A percentile compares a stretch with the other conserved stretches of the same genome.
phyloP scores from a whole-genome alignment of 371 early-diverging fungal species.

The Vairimorpha necatrix region DNA sequence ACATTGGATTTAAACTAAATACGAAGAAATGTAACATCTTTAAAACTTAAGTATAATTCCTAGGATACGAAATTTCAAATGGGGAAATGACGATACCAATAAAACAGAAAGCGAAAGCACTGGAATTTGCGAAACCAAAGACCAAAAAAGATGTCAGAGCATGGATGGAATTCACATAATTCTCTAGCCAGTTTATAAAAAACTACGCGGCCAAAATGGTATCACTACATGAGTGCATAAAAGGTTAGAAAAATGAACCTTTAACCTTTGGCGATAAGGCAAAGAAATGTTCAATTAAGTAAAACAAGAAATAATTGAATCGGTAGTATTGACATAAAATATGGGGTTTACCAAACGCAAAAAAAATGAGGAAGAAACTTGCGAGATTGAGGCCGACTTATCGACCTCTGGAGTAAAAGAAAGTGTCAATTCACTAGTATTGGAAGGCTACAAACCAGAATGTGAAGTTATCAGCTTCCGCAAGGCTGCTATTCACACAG shows the following conservation, averaged over 20 bases:
- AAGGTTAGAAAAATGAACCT: not conserved
- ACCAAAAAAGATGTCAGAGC: too few relatives aligned
- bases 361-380: too few relatives aligned
- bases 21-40: not conserved
- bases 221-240: not conserved
- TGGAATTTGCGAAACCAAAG: not conserved
- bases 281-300: not conserved
- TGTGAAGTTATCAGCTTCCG: too few relatives aligned
- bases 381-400: too few relatives aligned
- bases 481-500: too few relatives aligned
- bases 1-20: not conserved
- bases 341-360: too few relatives aligned
- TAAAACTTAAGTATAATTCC: not conserved
- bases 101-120: not conserved
- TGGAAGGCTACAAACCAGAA: too few relatives aligned
- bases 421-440: too few relatives aligned
- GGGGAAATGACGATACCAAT: not conserved
- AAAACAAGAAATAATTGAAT: not conserved
- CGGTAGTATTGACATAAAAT: too few relatives aligned
- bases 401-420: too few relatives aligned
- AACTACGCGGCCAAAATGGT: not conserved
- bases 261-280: not conserved
- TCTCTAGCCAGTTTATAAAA: not conserved
- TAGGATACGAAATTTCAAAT: not conserved
- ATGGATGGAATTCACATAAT: too few relatives aligned